A percentile compares a stretch with the other conserved stretches of the same genome.
Evolutionary conservation across 2,329 filamentous ascomycete species (phyloP).

Genomic region (Neopestalotiopsis sp.): DNA sequence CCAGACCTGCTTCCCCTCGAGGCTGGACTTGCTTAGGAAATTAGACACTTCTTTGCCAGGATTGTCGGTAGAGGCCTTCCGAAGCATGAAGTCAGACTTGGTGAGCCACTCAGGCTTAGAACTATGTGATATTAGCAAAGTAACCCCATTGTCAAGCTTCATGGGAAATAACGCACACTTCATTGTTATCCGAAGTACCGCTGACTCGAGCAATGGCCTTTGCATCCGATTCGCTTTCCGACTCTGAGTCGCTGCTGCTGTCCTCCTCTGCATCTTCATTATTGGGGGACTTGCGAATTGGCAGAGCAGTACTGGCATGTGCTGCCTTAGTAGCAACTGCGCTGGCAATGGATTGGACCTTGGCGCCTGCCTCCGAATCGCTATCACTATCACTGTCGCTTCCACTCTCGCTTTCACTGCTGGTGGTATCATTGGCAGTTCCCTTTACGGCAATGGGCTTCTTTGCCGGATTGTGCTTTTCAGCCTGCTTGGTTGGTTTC

Average conservation of each 20-base stretch:
- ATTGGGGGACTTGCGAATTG: neutral
- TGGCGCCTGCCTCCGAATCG: constrained; percentile 17
- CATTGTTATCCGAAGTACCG: constrained; percentile 20
- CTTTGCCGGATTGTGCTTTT: neutral
- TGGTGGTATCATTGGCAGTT: constrained; percentile 13
- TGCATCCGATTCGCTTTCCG: constrained; percentile 19
- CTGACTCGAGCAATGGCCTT: constrained; percentile 26
- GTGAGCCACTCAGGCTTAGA: constrained; percentile 46
- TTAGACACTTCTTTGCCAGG: constrained; percentile 53
- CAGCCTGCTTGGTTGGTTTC: neutral
- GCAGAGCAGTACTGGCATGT: neutral
- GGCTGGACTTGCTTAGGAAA: constrained; percentile 62
- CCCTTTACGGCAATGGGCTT: neutral
- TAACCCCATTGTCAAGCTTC: too few relatives aligned
- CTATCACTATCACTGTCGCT: constrained; percentile 19
- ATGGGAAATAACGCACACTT: constrained; percentile 27
- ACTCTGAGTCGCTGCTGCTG: constrained; percentile 19
- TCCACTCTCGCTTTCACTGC: constrained; percentile 10
- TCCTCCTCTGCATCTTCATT: neutral
- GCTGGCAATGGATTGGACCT: constrained; percentile 1
- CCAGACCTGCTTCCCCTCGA: constrained; percentile 78
- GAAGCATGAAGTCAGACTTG: constrained; percentile 58
- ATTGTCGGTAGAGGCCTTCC: constrained; percentile 49
- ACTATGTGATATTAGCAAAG: constrained; percentile 23
- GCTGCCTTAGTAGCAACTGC: neutral